Base-by-base conservation (phyloP, 2,329 filamentous ascomycete genomes). In the Stemphylium lycopersici region DNA sequence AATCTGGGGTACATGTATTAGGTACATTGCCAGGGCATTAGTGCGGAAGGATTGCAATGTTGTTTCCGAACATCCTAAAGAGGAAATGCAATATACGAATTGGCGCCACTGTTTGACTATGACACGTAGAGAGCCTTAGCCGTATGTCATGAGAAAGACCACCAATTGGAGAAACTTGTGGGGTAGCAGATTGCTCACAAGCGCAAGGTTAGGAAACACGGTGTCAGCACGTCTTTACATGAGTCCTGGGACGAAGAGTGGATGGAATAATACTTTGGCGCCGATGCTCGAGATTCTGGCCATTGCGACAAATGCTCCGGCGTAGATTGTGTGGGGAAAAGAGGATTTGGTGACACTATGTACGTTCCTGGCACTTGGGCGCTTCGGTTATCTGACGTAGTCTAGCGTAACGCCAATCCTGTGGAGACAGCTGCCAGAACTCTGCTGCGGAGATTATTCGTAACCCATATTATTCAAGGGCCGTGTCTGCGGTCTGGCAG, bases 161-260 rank as follows among this genome's bases (percentile, higher is more conserved):
- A 64, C 65, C 63, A 68, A 68, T 66, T 43, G 58, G 60, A 63
- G 39, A 42, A 61, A 58, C 45, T 47, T 43, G 22, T 22, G 36
- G 22, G 20, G 24, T 16, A 26, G 24, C 15, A 45, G 39, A 48
- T 56, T 34, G 36, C 42, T 26, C 8, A 26, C 38, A 22, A 11
- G 12, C 36, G 31, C 37, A 13, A 31, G 34, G 29, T 15, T n/a
- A 26, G 31, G 33, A 22, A 18, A 29, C 32, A 26, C 18, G 22
- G 13, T 15, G 34, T 26, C 13, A 41, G 20, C 11, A 16, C 4
- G n/a, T 32, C n/a, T 31, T 31, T 12, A 33, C 16, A 6, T 33
- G 20, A 3, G 6, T 3, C 13, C 22, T 15, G 20, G 12, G 13
- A 12, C 15, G 2, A 41, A 44, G 33, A 48, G 29, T 48, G 36